Base-by-base conservation (phyloP, 1,284 basidiomycete species). In the Naganishia liquefaciens region DNA sequence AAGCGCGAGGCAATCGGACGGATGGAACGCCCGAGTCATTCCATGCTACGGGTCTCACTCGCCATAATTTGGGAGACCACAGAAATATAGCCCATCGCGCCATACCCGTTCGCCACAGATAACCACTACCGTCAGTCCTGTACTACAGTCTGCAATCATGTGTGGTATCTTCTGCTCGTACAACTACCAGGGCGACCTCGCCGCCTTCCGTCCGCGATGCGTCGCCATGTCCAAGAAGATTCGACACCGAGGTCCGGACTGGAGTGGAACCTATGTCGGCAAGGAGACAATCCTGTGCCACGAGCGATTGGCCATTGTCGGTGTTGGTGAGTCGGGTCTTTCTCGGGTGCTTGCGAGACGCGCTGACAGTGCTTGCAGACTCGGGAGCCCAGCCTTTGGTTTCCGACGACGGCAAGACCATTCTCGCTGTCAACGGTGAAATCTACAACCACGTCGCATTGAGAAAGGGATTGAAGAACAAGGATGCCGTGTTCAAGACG, bases 391-490 rank as follows among this genome's bases (percentile, higher is more conserved):
- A 99, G 78, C 96, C 96, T 25, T 85, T 99, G 63, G 80, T 89
- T 69, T 93, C 89, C 80, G 86, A 90, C 54, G 93, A 98, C 73
- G 89, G 88, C 64, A 90, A 89, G 75, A 79, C 89, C 70, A 85
- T 90, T 72, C 88, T 99, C 63, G 88, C 91, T 66, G 96, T 99
- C 76, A 99, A 99, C 81, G 96, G 96, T 63, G 96, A 99, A 80
- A 99, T 99, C 74, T 99, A 99, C 85, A 99, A 99, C 84, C 92
- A 99, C 78, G 81, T 92, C 66, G 84, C 87, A 42, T 85, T 99
- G 53, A 87, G 91, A 69, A 86, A 88, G 65, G 80, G 79, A 30
- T 81, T 94, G 71, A 86, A 84, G 72, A 71, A 77, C 51, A 75
- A 83, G 57, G 82, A 81, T 64, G 85, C 87, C 69, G 87, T 87